A percentile compares a stretch with the other conserved stretches of the same genome.
Evolutionary conservation across 2,329 filamentous ascomycete genomes (phyloP).

Genomic region (Penicillium fuscoglaucum): DNA sequence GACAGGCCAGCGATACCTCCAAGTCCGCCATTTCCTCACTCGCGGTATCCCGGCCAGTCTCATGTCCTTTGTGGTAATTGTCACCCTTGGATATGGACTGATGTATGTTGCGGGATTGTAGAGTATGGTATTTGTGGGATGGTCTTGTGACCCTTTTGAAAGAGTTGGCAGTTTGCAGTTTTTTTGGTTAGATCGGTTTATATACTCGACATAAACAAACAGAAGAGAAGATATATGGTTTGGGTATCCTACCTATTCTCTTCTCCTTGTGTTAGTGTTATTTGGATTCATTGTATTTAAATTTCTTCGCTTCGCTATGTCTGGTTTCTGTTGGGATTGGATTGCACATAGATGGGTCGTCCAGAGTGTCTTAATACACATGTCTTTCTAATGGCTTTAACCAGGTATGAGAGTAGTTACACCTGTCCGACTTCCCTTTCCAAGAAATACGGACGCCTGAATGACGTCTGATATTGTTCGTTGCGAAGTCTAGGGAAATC

Average conservation of each 20-base stretch:
- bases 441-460: not conserved
- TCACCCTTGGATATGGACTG: conserved; percentile 85
- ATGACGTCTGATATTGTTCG: not conserved
- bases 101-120: conserved; percentile 75
- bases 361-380: not conserved
- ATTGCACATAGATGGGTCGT: not conserved
- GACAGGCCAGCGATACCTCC: conserved; percentile 86
- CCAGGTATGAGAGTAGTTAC: not conserved
- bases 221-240: not conserved
- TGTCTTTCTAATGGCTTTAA: not conserved
- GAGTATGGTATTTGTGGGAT: not conserved
- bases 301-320: not conserved
- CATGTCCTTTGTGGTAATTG: conserved; percentile 75
- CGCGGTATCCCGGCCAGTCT: conserved; percentile 87
- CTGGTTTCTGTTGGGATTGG: not conserved
- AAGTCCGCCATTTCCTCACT: conserved; percentile 92
- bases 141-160: not conserved
- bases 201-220: not conserved
- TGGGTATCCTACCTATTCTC: not conserved
- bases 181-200: not conserved
- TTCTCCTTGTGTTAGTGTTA: not conserved
- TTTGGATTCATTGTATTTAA: not conserved
- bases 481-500: not conserved
- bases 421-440: conserved; percentile 2
- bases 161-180: not conserved